Conservation (phyloP, 148 eudicot species). For the Chenopodium berlandieri region DNA sequence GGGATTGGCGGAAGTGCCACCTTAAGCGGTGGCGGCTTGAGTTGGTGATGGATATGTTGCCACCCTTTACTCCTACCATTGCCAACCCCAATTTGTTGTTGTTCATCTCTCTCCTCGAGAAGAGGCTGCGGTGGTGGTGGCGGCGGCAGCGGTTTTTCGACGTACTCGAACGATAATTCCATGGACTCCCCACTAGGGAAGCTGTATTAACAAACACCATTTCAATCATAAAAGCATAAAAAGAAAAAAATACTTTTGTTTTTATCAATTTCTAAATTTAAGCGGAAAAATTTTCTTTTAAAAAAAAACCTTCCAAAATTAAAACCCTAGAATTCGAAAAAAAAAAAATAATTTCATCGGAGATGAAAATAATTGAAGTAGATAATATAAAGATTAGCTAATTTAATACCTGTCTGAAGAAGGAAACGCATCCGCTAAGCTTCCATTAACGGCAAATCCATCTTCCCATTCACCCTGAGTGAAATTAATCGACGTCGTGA, state of each 20-base stretch:
- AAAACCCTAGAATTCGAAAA: constrained; percentile 14
- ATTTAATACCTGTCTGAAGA: constrained; percentile 45
- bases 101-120: neutral
- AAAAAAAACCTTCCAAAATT: neutral
- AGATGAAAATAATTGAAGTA: neutral
- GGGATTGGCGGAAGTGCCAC: constrained; percentile 3
- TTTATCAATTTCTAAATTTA: constrained; percentile 6
- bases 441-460: constrained; percentile 28
- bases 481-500: constrained; percentile 18
- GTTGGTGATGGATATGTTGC: neutral
- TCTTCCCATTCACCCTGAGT: constrained; percentile 38
- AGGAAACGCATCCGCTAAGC: constrained; percentile 29
- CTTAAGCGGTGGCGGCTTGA: constrained; percentile 23
- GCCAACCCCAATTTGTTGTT: neutral
- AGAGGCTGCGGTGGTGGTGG: neutral
- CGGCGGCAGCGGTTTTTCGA: neutral
- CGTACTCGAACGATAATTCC: constrained; percentile 34
- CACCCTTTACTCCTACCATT: neutral
- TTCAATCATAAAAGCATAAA: neutral
- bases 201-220: constrained; percentile 7
- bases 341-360: constrained; percentile 1
- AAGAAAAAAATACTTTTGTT: too few species aligned
- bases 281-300: neutral
- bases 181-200: constrained; percentile 27
- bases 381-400: neutral